Evolutionary conservation across 495 filamentous ascomycete genomes (phyloP).

Genomic region (Neurospora sp.): DNA sequence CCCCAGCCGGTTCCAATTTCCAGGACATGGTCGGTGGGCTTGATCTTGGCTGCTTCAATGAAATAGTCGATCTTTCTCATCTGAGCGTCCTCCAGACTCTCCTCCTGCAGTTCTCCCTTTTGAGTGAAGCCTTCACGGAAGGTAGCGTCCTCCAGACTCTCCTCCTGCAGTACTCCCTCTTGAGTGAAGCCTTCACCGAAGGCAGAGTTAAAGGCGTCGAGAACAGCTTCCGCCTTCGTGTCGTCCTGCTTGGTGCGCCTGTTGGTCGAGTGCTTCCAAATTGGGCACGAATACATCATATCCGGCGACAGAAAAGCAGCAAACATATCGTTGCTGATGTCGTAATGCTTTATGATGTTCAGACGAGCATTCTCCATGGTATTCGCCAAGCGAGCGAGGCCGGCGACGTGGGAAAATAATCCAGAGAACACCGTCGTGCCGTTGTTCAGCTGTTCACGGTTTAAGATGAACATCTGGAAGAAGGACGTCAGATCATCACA

Average conservation of each 20-base stretch:
- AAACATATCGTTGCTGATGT: conserved; percentile 67
- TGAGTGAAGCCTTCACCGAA: too few species aligned
- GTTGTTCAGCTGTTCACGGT: conserved; percentile 43
- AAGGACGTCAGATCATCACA: conserved; percentile 52
- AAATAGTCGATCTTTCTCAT: conserved; percentile 52
- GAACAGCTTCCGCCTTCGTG: too few species aligned
- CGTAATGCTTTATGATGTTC: conserved; percentile 62
- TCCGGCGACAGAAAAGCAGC: conserved; percentile 59
- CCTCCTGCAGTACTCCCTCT: conserved; percentile 13
- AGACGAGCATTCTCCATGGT: conserved; percentile 52
- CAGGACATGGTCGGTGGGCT: conserved; percentile 51
- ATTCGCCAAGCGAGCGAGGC: conserved; percentile 48
- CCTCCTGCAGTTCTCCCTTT: conserved; percentile 13
- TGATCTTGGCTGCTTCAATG: conserved; percentile 49
- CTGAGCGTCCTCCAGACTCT: conserved; percentile 54
- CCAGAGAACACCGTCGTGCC: conserved; percentile 49
- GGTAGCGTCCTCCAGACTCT: conserved; percentile 38
- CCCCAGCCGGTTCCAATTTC: conserved; percentile 67
- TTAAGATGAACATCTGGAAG: conserved; percentile 60
- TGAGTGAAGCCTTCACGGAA: too few species aligned
- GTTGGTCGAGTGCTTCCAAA: conserved; percentile 37
- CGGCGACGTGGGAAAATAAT: conserved; percentile 38
- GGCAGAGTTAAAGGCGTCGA: too few species aligned
- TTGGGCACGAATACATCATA: conserved; percentile 69
- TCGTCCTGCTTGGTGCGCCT: not conserved